These are phyloP conservation scores for Cercophora newfieldiana DNA, from an alignment of 495 filamentous ascomycete genomes.

Conservation along the genomic window DNA sequence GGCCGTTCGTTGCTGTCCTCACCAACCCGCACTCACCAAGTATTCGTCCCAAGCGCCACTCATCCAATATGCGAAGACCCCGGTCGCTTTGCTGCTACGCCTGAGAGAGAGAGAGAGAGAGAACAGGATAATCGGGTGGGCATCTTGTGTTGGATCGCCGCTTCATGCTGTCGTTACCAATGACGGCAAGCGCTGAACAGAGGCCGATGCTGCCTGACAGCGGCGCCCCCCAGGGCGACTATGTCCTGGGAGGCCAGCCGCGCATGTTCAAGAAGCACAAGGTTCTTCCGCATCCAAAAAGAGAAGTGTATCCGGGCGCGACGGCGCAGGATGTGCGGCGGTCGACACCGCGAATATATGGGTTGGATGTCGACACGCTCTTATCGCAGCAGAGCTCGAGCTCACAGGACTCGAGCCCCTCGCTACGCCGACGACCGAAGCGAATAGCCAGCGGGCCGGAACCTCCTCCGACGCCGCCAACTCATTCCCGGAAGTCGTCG, in stretches of 20 bases:
- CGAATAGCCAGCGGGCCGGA: slow-evolving; percentile 39
- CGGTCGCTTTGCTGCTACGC: slow-evolving; percentile 2
- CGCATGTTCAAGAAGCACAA: slow-evolving; percentile 57
- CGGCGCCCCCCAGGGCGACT: slow-evolving; percentile 26
- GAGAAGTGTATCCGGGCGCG: slow-evolving; percentile 19
- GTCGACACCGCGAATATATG: slow-evolving; percentile 19
- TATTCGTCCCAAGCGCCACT: background rate
- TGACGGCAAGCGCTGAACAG: slow-evolving; percentile 27
- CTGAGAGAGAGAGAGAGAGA: slow-evolving; percentile 17
- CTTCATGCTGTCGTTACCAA: slow-evolving; percentile 13
- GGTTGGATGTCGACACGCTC: slow-evolving; percentile 19
- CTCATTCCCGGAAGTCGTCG: slow-evolving; percentile 54
- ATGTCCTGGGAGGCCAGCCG: slow-evolving; percentile 28
- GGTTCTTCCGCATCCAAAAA: slow-evolving; percentile 52
- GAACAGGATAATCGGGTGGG: slow-evolving; percentile 3
- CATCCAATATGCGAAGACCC: slow-evolving; percentile 26
- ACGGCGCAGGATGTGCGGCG: slow-evolving; percentile 18
- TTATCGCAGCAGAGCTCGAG: slow-evolving; percentile 27
- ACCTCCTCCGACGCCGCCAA: slow-evolving; percentile 54
- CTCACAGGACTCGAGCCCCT: slow-evolving; percentile 26
- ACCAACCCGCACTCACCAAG: background rate
- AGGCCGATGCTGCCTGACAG: slow-evolving; percentile 24
- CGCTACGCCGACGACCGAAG: slow-evolving; percentile 31
- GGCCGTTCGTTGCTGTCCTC: slow-evolving; percentile 10
- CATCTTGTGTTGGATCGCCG: slow-evolving; percentile 1